Conservation (phyloP, 768 basidiomycete genomes). For the Mycena alexandri region DNA sequence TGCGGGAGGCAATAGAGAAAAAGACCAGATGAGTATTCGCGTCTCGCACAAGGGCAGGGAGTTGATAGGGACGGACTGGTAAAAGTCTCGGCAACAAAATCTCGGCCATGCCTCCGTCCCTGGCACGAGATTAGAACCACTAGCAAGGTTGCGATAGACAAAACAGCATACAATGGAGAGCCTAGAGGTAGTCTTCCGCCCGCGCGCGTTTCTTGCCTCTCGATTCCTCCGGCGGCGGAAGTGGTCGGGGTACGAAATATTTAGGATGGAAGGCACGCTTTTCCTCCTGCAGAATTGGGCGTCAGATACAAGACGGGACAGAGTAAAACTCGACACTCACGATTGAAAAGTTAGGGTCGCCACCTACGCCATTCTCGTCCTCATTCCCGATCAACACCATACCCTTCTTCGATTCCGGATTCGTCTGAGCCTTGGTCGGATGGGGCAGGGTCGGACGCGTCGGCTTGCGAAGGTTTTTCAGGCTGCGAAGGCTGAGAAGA, state of each 20-base stretch:
- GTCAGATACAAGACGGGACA: conserved; percentile 1
- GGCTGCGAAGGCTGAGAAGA: conserved; percentile 31
- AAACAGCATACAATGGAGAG: background rate
- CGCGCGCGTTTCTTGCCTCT: conserved; percentile 88
- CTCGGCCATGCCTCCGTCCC: conserved; percentile 16
- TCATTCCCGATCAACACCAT: conserved; percentile 75
- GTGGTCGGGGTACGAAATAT: conserved; percentile 68
- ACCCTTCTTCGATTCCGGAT: conserved; percentile 81
- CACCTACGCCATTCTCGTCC: conserved; percentile 38
- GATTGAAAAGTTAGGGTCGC: conserved; percentile 83
- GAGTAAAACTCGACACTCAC: conserved; percentile 56
- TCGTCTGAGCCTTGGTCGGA: conserved; percentile 70
- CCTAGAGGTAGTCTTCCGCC: conserved; percentile 86
- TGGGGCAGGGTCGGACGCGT: conserved; percentile 64
- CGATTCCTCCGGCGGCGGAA: conserved; percentile 58
- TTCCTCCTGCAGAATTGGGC: conserved; percentile 72
- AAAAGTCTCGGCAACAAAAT: conserved; percentile 31
- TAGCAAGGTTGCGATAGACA: background rate
- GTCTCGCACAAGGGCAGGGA: conserved; percentile 29
- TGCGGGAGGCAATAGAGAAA: conserved; percentile 32
- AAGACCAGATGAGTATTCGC: conserved; percentile 35
- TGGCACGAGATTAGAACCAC: conserved; percentile 11
- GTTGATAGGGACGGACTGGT: conserved; percentile 52
- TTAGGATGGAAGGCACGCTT: conserved; percentile 73
- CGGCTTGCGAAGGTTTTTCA: conserved; percentile 39